Evolutionary conservation across 306 rosid species (phyloP).

Genomic region (Vigna trinervia): DNA sequence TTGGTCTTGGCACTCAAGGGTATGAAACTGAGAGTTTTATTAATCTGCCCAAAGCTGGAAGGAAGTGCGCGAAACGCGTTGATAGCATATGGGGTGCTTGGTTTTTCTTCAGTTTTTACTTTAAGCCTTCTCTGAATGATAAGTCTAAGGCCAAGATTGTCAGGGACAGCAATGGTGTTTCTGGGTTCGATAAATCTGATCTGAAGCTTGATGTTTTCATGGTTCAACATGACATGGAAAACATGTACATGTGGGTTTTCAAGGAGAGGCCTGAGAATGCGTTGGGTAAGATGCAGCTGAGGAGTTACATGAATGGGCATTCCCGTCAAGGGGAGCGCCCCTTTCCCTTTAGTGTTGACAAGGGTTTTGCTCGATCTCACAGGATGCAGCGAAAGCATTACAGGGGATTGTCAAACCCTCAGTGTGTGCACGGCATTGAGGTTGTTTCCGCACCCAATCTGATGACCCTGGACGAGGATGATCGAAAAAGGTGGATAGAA

Average conservation of each 20-base stretch:
- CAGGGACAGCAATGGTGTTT: slow-evolving; percentile 69
- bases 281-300: slow-evolving; percentile 95
- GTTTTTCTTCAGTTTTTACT: slow-evolving; percentile 94
- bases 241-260: slow-evolving; percentile 99
- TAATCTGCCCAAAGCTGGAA: slow-evolving; percentile 67
- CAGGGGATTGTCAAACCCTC: slow-evolving; percentile 93
- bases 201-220: slow-evolving; percentile 89
- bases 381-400: slow-evolving; percentile 97
- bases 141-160: slow-evolving; percentile 82
- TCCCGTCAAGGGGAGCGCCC: slow-evolving; percentile 97
- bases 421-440: slow-evolving; percentile 90
- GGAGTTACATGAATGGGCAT: slow-evolving; percentile 98
- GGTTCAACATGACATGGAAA: slow-evolving; percentile 99
- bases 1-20: slow-evolving; percentile 80
- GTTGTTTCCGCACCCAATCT: slow-evolving; percentile 73
- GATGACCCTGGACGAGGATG: slow-evolving; percentile 71
- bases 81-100: slow-evolving; percentile 99
- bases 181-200: slow-evolving; percentile 85
- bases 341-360: slow-evolving; percentile 83
- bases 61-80: slow-evolving; percentile 78
- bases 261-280: slow-evolving; percentile 96
- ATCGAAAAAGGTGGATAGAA: slow-evolving; percentile 82
- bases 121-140: slow-evolving; percentile 77
- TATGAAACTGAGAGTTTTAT: slow-evolving; percentile 78
- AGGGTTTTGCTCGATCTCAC: slow-evolving; percentile 91